Base-by-base conservation (phyloP, 371 early-diverging fungal species). In the Apophysomyces trapeziformis region DNA sequence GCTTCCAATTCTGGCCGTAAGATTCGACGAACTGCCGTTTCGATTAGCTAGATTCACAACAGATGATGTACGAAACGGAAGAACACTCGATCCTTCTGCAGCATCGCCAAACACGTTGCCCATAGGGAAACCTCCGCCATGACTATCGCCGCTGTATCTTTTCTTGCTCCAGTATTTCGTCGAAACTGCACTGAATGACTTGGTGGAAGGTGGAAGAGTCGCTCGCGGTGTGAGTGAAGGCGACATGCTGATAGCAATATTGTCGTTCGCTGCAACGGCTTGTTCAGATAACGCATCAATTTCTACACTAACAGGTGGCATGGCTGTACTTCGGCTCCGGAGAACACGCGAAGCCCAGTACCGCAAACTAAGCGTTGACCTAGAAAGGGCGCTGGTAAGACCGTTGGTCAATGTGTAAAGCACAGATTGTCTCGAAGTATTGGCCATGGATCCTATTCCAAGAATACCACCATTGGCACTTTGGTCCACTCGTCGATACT, bases 381-480 rank as follows among this genome's bases (percentile, higher is more conserved):
- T 68, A 11, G 78, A 72, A 1, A 77, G 12, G 0, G 68, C 41
- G 5, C 65, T 64, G 2, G 66, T 39, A 1, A 79, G 11, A 0
- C 61, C 36, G 36, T 57, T 54, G 43, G 50, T 57, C 13, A 66
- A n/a, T 14, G 57, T 16, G 21, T 57, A 63, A 5, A 60, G 64
- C 18, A 21, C 7, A 38, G 5, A 18, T 13, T 35, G 58, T 50
- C 54, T 21, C 11, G n/a, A 9, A 11, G 8, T 50, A 9, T 16
- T 8, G 5, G 54, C 7, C 21, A 50, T 9, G 7, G 36, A 13
- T 4, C 57, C 62, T 7, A 39, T 71, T 4, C 80, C 80, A 39
- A 80, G 56, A 8, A 77, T 58, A n/a, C 80, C 80, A n/a, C 77
- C 78, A 38, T 67, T 70, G 12, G 71, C 47, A 18, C 77, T 73